Conservation (phyloP, 1,284 basidiomycete species). For the Sporisorium sorghi region DNA sequence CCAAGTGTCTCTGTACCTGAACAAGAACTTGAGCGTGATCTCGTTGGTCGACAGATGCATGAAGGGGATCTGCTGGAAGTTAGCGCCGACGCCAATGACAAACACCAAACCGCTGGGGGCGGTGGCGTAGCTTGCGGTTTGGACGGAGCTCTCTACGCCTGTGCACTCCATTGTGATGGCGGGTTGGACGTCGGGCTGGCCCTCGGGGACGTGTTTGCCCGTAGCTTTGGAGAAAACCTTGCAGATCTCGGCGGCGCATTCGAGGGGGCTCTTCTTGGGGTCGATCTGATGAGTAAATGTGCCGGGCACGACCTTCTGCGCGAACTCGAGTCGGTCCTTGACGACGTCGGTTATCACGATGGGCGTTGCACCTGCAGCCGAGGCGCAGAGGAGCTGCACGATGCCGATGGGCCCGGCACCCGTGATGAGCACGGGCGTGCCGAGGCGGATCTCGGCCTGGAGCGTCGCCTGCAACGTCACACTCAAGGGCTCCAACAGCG, state of each 20-base stretch:
- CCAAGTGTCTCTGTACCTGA: conserved; percentile 73
- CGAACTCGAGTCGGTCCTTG: conserved; percentile 72
- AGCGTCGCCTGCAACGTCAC: conserved; percentile 74
- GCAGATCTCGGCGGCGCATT: conserved; percentile 57
- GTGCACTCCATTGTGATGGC: conserved; percentile 78
- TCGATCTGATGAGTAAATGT: conserved; percentile 70
- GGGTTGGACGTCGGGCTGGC: conserved; percentile 47
- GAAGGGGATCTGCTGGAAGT: conserved; percentile 70
- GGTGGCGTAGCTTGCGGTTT: conserved; percentile 75
- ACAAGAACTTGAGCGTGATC: conserved; percentile 72
- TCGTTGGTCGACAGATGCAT: conserved; percentile 70
- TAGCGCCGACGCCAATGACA: conserved; percentile 73
- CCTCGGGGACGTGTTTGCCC: conserved; percentile 44
- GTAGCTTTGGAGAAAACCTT: conserved; percentile 52
- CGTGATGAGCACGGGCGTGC: conserved; percentile 61
- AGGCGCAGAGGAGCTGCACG: conserved; percentile 72
- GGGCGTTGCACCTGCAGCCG: conserved; percentile 73
- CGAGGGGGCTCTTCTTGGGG: conserved; percentile 29
- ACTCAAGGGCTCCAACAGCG: conserved; percentile 72
- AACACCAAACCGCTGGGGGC: conserved; percentile 72
- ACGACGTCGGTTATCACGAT: conserved; percentile 74
- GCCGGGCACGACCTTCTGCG: conserved; percentile 71
- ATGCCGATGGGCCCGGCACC: conserved; percentile 72
- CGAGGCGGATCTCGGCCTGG: conserved; percentile 71
- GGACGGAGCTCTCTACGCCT: conserved; percentile 87